Conservation (phyloP, 2,329 filamentous ascomycete species). For the Nemania sp. region DNA sequence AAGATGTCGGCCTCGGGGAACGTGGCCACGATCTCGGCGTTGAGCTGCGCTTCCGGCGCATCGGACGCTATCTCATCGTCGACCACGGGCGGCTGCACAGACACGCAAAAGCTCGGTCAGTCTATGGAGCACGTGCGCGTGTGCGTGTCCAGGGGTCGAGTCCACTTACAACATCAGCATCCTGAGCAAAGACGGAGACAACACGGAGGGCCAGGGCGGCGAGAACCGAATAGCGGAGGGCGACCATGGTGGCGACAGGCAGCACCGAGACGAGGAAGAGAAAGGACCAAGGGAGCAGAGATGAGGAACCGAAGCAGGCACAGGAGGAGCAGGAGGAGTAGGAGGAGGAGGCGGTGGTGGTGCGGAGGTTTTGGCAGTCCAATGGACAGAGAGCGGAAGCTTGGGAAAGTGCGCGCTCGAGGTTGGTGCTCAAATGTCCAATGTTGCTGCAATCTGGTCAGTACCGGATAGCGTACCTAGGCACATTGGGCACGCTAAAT, state of each 20-base stretch:
- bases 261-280: slow-evolving; percentile 14
- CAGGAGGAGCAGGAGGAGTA: slow-evolving; percentile 6
- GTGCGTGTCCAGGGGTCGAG: not conserved
- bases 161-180: slow-evolving; percentile 37
- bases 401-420: too few relatives aligned
- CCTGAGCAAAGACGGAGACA: slow-evolving; percentile 39
- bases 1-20: slow-evolving; percentile 79
- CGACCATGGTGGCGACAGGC: slow-evolving; percentile 36
- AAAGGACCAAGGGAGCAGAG: not conserved
- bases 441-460: not conserved
- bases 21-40: slow-evolving; percentile 66
- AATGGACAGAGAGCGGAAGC: too few relatives aligned
- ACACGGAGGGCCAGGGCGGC: slow-evolving; percentile 40
- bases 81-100: slow-evolving; percentile 29
- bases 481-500: too few relatives aligned
- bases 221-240: slow-evolving; percentile 41
- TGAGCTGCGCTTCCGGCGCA: slow-evolving; percentile 50
- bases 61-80: slow-evolving; percentile 31
- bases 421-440: not conserved
- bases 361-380: too few relatives aligned
- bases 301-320: not conserved
- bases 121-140: not conserved
- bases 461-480: not conserved
- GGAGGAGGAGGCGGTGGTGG: slow-evolving; percentile 21
- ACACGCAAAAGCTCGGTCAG: slow-evolving; percentile 5